Conservation (phyloP, 2,329 filamentous ascomycete species). For the Penicillium sp. region DNA sequence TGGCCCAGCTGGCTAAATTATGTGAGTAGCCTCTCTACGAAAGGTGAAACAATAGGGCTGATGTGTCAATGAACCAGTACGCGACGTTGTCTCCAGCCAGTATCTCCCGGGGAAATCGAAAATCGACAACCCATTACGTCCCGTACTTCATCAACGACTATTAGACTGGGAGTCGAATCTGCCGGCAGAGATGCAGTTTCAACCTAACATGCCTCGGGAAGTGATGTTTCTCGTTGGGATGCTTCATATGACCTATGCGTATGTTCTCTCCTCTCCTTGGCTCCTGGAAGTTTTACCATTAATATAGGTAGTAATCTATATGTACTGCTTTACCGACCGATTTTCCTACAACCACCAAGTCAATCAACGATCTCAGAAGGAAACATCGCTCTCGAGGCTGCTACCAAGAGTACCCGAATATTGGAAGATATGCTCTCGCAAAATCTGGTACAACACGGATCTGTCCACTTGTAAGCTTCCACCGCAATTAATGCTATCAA, state of each 20-base stretch:
- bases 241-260: slow-evolving; percentile 51
- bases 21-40: slow-evolving; percentile 24
- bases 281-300: too few species aligned
- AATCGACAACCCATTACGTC: slow-evolving; percentile 24
- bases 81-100: slow-evolving; percentile 42
- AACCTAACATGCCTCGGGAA: slow-evolving; percentile 30
- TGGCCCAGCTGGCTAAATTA: slow-evolving; percentile 42
- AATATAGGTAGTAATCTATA: slow-evolving; percentile 43
- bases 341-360: slow-evolving; percentile 39
- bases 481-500: too few species aligned
- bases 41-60: background rate
- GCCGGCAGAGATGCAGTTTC: slow-evolving; percentile 37
- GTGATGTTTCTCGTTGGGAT: slow-evolving; percentile 43
- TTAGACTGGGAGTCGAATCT: slow-evolving; percentile 44
- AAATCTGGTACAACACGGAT: slow-evolving; percentile 47
- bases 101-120: slow-evolving; percentile 31
- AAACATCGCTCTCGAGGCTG: slow-evolving; percentile 48
- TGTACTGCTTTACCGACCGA: slow-evolving; percentile 48
- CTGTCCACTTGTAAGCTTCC: slow-evolving; percentile 44
- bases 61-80: slow-evolving; percentile 23
- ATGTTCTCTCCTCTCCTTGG: background rate
- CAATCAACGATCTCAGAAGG: slow-evolving; percentile 36
- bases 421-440: slow-evolving; percentile 52
- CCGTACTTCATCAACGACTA: slow-evolving; percentile 35
- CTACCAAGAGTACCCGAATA: slow-evolving; percentile 49